Evolutionary conservation across 306 rosid genomes (phyloP).

Genomic region (Prunus mongolica): DNA sequence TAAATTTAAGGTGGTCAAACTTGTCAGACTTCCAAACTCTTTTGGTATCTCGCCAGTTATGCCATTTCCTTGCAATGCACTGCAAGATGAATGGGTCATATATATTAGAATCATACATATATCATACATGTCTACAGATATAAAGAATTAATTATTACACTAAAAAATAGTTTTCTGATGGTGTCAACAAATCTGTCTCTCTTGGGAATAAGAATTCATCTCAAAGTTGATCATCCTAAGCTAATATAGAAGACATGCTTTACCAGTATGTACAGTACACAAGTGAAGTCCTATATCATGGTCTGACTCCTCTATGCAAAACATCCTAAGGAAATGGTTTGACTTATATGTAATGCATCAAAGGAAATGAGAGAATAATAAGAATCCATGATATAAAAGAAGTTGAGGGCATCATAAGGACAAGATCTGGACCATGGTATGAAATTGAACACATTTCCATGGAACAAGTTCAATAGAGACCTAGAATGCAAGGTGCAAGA

Average conservation of each 20-base stretch:
- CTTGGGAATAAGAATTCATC: slow-evolving; percentile 1
- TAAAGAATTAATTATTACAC: background rate
- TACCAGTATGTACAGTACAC: background rate
- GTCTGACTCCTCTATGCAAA: background rate
- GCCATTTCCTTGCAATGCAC: slow-evolving; percentile 80
- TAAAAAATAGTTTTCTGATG: background rate
- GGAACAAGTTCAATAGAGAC: background rate
- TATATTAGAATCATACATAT: slow-evolving; percentile 6
- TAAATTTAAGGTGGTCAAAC: slow-evolving; percentile 73
- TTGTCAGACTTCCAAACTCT: slow-evolving; percentile 73
- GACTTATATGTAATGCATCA: background rate
- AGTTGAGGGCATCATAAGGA: background rate
- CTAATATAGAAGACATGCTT: background rate
- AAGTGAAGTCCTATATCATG: background rate
- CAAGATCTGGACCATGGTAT: background rate
- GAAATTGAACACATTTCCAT: background rate
- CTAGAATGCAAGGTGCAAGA: background rate
- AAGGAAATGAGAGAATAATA: background rate
- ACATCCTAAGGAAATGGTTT: background rate
- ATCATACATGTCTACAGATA: background rate
- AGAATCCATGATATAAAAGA: background rate
- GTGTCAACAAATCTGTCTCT: background rate
- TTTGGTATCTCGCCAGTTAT: slow-evolving; percentile 74
- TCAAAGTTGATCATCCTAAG: slow-evolving; percentile 4
- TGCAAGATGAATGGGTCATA: slow-evolving; percentile 35